Percentiles rank a stretch among this genome's conserved stretches.
Evolutionary conservation across 2,329 filamentous ascomycete species (phyloP).

Genomic region (Lachnellula subtilissima): DNA sequence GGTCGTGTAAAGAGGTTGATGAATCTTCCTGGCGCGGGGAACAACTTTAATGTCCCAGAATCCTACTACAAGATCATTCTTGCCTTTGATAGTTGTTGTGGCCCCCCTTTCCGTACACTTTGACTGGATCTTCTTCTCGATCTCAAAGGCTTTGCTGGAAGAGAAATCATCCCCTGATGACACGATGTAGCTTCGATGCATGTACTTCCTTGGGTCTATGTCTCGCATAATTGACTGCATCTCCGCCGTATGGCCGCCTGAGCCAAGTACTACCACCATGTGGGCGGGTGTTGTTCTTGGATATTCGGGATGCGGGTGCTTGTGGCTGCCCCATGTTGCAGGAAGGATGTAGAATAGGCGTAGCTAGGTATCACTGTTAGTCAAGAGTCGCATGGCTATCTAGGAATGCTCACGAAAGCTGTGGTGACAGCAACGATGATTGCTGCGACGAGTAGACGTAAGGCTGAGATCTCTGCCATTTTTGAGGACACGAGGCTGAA

Average conservation of each 20-base stretch:
- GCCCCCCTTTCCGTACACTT: slow-evolving; percentile 6
- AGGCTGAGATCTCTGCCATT: slow-evolving; percentile 23
- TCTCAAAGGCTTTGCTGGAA: slow-evolving; percentile 54
- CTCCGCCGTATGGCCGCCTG: slow-evolving; percentile 90
- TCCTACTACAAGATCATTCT: slow-evolving; percentile 17
- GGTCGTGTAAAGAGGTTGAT: slow-evolving; percentile 72
- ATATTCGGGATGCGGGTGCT: slow-evolving; percentile 5
- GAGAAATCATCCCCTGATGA: slow-evolving; percentile 73
- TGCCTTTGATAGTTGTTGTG: slow-evolving; percentile 12
- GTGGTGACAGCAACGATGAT: slow-evolving; percentile 21
- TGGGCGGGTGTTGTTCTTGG: slow-evolving; percentile 44
- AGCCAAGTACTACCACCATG: slow-evolving; percentile 79
- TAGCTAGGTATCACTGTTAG: slow-evolving; percentile 14
- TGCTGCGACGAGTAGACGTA: slow-evolving; percentile 20
- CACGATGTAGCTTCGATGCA: slow-evolving; percentile 72
- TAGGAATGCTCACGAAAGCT: slow-evolving; percentile 21
- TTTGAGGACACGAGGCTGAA: slow-evolving; percentile 21
- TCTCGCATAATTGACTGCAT: slow-evolving; percentile 80
- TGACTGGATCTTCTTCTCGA: slow-evolving; percentile 47
- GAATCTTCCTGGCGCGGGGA: slow-evolving; percentile 72
- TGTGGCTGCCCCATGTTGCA: slow-evolving; percentile 6
- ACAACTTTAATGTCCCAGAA: slow-evolving; percentile 52
- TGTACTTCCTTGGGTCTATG: slow-evolving; percentile 43
- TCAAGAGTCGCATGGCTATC: neutral
- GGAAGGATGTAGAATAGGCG: slow-evolving; percentile 29